A percentile compares a stretch with the other conserved stretches of the same genome.
These are phyloP conservation scores for Alternaria consortialis DNA, from an alignment of 2,329 filamentous ascomycete species.

Conservation along the genomic window DNA sequence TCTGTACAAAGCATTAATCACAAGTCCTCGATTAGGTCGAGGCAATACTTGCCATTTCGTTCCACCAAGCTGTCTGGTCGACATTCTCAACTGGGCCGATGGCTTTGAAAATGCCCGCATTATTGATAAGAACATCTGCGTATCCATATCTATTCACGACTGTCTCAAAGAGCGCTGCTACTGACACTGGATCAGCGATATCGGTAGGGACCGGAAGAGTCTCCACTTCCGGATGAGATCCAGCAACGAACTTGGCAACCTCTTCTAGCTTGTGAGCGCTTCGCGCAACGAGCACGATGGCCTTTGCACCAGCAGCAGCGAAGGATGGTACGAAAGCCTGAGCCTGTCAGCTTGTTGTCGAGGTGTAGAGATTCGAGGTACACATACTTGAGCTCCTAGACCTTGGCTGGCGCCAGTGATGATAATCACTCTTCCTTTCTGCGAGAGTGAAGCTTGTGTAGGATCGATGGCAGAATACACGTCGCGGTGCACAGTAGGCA, in stretches of 20 bases:
- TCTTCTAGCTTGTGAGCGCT: constrained; percentile 36
- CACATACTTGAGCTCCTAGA: constrained; percentile 43
- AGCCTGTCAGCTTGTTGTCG: neutral
- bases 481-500: constrained; percentile 41
- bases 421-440: constrained; percentile 50
- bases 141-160: constrained; percentile 32
- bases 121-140: constrained; percentile 30
- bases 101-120: constrained; percentile 26
- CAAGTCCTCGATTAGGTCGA: neutral
- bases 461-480: constrained; percentile 55
- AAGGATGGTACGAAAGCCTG: constrained; percentile 49
- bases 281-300: constrained; percentile 48
- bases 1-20: constrained; percentile 25
- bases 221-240: constrained; percentile 42
- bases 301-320: constrained; percentile 48
- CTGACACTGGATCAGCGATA: constrained; percentile 33
- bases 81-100: constrained; percentile 25
- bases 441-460: constrained; percentile 38
- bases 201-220: constrained; percentile 45
- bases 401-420: constrained; percentile 57
- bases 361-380: neutral
- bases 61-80: constrained; percentile 33
- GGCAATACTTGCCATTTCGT: constrained; percentile 23
- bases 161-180: constrained; percentile 32
- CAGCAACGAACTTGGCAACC: constrained; percentile 34